Evolutionary conservation across 768 basidiomycete genomes (phyloP).

Genomic region (Lanmaoa pseudosensibilis): DNA sequence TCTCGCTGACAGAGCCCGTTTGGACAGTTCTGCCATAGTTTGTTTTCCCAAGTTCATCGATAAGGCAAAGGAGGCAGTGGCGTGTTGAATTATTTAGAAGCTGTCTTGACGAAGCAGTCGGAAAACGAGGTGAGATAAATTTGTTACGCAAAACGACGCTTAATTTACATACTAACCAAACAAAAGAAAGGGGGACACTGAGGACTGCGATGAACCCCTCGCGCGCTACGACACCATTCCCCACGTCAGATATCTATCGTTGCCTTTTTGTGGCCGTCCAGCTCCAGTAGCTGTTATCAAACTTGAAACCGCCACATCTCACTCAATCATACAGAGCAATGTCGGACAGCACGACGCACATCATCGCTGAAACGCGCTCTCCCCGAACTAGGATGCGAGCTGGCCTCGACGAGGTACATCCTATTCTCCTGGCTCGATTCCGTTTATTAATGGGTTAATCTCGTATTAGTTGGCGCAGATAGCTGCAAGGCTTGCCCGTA

Average conservation of each 20-base stretch:
- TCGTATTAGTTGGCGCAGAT: slow-evolving; percentile 26
- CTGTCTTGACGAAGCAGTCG: slow-evolving; percentile 5
- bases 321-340: slow-evolving; percentile 1
- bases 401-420: slow-evolving; percentile 31
- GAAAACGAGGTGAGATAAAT: slow-evolving; percentile 19
- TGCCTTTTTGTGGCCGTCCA: slow-evolving; percentile 1
- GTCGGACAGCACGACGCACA: not conserved
- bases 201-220: slow-evolving; percentile 9
- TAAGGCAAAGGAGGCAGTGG: slow-evolving; percentile 17
- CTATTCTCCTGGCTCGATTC: not conserved
- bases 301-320: not conserved
- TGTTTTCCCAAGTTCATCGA: slow-evolving; percentile 30
- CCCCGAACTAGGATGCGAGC: slow-evolving; percentile 20
- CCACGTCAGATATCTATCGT: not conserved
- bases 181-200: not conserved
- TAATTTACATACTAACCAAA: slow-evolving; percentile 15
- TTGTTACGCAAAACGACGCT: slow-evolving; percentile 9
- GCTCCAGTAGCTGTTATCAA: not conserved
- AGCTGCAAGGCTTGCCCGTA: slow-evolving; percentile 24
- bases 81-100: slow-evolving; percentile 13
- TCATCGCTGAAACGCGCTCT: slow-evolving; percentile 6
- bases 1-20: slow-evolving; percentile 16
- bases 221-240: not conserved
- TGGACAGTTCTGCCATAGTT: slow-evolving; percentile 28
- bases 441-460: not conserved